These are phyloP conservation scores for Rhododendron ferrugineum DNA, from an alignment of 148 eudicot genomes.

Conservation along the genomic window DNA sequence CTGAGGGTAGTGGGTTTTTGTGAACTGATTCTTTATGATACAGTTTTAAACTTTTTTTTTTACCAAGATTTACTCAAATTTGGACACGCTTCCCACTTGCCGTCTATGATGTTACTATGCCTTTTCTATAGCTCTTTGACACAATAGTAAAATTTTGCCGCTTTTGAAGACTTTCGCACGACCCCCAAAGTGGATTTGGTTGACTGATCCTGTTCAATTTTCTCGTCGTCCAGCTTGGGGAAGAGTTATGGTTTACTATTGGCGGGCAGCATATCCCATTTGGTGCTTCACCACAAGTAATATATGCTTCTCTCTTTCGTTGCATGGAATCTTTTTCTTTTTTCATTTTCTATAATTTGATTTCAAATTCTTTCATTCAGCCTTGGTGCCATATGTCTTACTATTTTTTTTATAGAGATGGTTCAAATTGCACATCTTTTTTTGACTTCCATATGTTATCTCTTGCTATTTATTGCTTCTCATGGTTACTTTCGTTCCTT, in stretches of 20 bases:
- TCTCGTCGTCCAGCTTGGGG: slow-evolving; percentile 53
- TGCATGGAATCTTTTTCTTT: not conserved
- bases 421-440: not conserved
- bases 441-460: not conserved
- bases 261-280: slow-evolving; percentile 90
- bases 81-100: not conserved
- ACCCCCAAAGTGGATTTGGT: not conserved
- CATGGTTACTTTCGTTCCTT: not conserved
- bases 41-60: no score
- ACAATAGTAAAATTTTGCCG: not conserved
- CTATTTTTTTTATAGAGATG: not conserved
- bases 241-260: slow-evolving; percentile 75
- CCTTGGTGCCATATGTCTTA: not conserved
- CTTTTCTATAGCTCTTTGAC: not conserved
- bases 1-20: no score
- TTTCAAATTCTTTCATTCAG: not conserved
- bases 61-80: no score
- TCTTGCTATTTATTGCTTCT: not conserved
- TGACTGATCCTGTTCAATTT: slow-evolving; percentile 6
- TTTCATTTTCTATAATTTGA: not conserved
- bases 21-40: no score
- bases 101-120: not conserved
- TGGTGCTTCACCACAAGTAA: slow-evolving; percentile 95
- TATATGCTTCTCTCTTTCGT: not conserved
- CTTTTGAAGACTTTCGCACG: not conserved